A percentile compares a stretch with the other conserved stretches of the same genome.
These are phyloP conservation scores for Leccinum disarticulatum DNA, from an alignment of 768 basidiomycete genomes.

Conservation along the genomic window DNA sequence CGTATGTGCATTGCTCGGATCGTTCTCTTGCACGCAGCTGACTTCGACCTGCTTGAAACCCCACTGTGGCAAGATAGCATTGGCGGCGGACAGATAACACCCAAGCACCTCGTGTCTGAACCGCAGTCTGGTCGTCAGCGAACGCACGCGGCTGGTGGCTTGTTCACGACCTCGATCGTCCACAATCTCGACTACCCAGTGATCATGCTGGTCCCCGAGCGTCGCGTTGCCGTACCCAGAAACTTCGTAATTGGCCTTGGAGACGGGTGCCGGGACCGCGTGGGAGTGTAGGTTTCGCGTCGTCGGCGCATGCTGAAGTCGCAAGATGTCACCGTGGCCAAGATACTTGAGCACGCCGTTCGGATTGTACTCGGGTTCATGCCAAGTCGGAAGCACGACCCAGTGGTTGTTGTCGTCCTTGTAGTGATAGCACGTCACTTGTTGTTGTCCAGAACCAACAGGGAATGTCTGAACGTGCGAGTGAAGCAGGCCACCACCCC, in stretches of 20 bases:
- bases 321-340: constrained; percentile 71
- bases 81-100: constrained; percentile 90
- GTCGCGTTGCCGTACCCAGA: constrained; percentile 92
- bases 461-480: constrained; percentile 97
- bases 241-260: constrained; percentile 89
- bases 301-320: constrained; percentile 80
- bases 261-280: constrained; percentile 79
- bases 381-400: constrained; percentile 79
- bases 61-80: constrained; percentile 92
- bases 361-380: constrained; percentile 62
- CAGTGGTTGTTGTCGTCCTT: constrained; percentile 98
- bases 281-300: constrained; percentile 94
- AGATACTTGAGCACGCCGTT: constrained; percentile 69
- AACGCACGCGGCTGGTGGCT: constrained; percentile 71
- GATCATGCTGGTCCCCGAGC: constrained; percentile 83
- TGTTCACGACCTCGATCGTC: constrained; percentile 77
- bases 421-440: constrained; percentile 99
- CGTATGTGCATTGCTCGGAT: constrained; percentile 77
- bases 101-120: constrained; percentile 75
- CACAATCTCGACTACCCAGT: constrained; percentile 92
- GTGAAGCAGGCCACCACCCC: constrained; percentile 94
- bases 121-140: constrained; percentile 86
- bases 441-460: constrained; percentile 88
- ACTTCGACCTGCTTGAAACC: constrained; percentile 99
- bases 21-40: constrained; percentile 86